Evolutionary conservation across 768 basidiomycete species (phyloP), one percentile per base, ranked within the genome.

Genomic region (Lactarius evosmus): DNA sequence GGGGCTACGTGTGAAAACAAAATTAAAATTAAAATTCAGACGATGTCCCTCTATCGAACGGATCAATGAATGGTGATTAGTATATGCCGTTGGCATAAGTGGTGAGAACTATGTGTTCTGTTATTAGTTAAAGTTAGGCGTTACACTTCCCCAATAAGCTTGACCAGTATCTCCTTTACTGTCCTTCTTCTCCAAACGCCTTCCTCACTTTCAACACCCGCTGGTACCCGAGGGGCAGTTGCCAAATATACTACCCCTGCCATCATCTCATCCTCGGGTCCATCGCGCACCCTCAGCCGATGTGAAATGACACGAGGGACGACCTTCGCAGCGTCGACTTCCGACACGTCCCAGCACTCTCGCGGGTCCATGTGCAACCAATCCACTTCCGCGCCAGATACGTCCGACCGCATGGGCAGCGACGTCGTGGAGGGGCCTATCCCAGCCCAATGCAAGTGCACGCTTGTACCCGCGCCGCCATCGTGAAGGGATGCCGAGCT

Each of bases 271-370:
- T 90, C 87, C 63, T 83, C 78, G 1, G 87, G 87, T 1, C 88
- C 84, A 71, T 85, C 81, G 40, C 89, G 79, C 60, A 90, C 81
- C 56, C 87, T 79, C 64, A 93, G 70, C 12, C 91, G 86, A 75
- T 93, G 91, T 7, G 87, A 86, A 33, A 93, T 80, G 0, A 87
- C 84, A 25, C 88, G 76, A 38, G 88, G 88, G 66, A 89, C 82
- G 32, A 91, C 84, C 63, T 88, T 80, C 61, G 87, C 87, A 66
- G 90, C 79, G 68, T 93, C 88, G 61, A 85, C 85, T 72, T 90
- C 88, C 6, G 86, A 86, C 4, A 89, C 84, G 62, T 88, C 87
- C 66, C 87, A 68, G 50, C 73, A 69, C 30, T 69, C 69, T 56
- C 71, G 69, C 27, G 73, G 72, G 56, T 68, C 63, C n/a, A 58